phyloP scores from a whole-genome alignment of 768 basidiomycete genomes.

The Tubosaeta sp. region DNA sequence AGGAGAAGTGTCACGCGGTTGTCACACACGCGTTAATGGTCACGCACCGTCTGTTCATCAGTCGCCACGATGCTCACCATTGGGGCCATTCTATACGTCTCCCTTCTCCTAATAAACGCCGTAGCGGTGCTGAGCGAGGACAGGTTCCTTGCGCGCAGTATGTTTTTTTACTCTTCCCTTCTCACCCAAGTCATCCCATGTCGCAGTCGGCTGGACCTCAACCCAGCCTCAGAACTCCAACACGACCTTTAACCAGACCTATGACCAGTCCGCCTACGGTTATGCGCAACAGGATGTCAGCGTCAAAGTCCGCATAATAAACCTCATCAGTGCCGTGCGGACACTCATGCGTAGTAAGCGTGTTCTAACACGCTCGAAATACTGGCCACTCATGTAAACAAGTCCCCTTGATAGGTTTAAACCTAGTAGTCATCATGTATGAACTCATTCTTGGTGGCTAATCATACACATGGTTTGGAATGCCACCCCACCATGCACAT shows the following conservation, averaged over 20 bases:
- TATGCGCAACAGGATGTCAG: conserved; percentile 55
- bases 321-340: conserved; percentile 91
- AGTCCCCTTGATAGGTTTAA: conserved; percentile 92
- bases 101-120: conserved; percentile 87
- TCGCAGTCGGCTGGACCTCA: conserved; percentile 85
- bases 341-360: conserved; percentile 95
- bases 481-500: conserved; percentile 11
- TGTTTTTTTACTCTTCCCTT: conserved; percentile 28
- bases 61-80: conserved; percentile 47
- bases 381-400: conserved; percentile 18
- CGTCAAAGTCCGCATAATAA: conserved; percentile 82
- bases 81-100: conserved; percentile 78
- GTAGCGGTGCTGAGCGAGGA: conserved; percentile 96
- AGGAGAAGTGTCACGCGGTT: conserved; percentile 18
- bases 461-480: conserved; percentile 21
- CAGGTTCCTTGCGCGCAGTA: conserved; percentile 89
- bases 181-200: conserved; percentile 14
- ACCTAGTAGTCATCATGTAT: conserved; percentile 83
- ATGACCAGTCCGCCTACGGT: conserved; percentile 62
- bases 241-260: conserved; percentile 58
- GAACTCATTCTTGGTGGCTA: conserved; percentile 67
- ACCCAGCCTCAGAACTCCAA: conserved; percentile 55
- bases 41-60: conserved; percentile 12
- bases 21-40: conserved; percentile 17
- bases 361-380: conserved; percentile 13